Evolutionary conservation across 73 alveolate species (phyloP).

Genomic region (Durusdinium trenchii): DNA sequence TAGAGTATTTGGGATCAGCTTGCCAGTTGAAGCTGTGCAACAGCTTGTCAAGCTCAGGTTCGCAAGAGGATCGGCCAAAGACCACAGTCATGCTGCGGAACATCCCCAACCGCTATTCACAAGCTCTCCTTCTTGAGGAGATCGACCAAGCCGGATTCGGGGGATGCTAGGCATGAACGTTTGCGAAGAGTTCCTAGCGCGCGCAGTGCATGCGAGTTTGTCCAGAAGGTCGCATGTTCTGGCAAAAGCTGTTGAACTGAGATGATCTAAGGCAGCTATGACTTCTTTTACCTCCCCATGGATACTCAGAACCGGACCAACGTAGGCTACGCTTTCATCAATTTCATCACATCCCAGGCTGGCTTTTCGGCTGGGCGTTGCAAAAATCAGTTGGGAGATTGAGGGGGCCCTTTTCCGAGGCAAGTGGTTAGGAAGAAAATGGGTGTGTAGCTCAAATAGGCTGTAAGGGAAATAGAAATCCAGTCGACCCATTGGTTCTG

Average conservation of each 20-base stretch:
- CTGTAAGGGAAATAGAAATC: no score
- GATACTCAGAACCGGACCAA: slow-evolving; percentile 89
- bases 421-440: no score
- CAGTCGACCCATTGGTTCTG: no score
- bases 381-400: no score
- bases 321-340: slow-evolving; percentile 91
- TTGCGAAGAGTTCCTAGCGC: background rate
- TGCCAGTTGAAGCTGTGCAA: background rate
- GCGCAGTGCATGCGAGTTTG: background rate
- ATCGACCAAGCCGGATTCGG: slow-evolving; percentile 79
- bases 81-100: slow-evolving; percentile 93
- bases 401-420: no score
- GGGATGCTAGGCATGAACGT: background rate
- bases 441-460: no score
- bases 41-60: background rate
- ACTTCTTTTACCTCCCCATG: slow-evolving; percentile 87
- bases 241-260: background rate
- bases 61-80: slow-evolving; percentile 24
- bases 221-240: background rate
- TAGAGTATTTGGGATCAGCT: no score
- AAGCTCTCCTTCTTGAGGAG: slow-evolving; percentile 78
- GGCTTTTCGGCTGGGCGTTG: background rate
- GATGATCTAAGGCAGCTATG: slow-evolving; percentile 85
- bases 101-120: slow-evolving; percentile 92
- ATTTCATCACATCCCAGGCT: slow-evolving; percentile 67